phyloP scores from a whole-genome alignment of 352 stramenopile genomes.

The Phytophthora sansomeana region DNA sequence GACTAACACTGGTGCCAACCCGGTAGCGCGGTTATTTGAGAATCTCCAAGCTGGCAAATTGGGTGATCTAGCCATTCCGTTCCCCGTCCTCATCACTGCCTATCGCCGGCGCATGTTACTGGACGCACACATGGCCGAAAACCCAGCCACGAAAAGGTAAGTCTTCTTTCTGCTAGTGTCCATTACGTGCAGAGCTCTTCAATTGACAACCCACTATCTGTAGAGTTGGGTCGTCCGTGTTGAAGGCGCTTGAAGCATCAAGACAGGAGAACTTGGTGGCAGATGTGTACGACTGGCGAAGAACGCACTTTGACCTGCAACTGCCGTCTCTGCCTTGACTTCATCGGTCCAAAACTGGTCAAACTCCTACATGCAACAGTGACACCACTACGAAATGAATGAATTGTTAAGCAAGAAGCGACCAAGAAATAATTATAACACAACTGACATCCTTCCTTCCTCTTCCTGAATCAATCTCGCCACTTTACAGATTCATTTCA shows the following conservation, averaged over 20 bases:
- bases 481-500: conserved; percentile 55
- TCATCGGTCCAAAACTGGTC: background rate
- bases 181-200: background rate
- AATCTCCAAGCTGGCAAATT: conserved; percentile 82
- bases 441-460: conserved; percentile 37
- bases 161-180: background rate
- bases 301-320: conserved; percentile 32
- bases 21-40: conserved; percentile 80
- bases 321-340: conserved; percentile 23
- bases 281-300: conserved; percentile 32
- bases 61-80: conserved; percentile 75
- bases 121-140: conserved; percentile 85
- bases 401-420: conserved; percentile 11
- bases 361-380: too few species aligned
- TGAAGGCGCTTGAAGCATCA: conserved; percentile 74
- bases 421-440: conserved; percentile 48
- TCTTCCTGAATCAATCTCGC: conserved; percentile 43
- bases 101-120: conserved; percentile 82
- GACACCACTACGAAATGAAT: background rate
- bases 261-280: conserved; percentile 10
- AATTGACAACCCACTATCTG: conserved; percentile 1
- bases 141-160: conserved; percentile 53
- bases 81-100: conserved; percentile 82
- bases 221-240: conserved; percentile 41
- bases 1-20: conserved; percentile 41